These are phyloP conservation scores for Ogataea paraovalis DNA, from an alignment of 805 yeast genomes.

Conservation along the genomic window DNA sequence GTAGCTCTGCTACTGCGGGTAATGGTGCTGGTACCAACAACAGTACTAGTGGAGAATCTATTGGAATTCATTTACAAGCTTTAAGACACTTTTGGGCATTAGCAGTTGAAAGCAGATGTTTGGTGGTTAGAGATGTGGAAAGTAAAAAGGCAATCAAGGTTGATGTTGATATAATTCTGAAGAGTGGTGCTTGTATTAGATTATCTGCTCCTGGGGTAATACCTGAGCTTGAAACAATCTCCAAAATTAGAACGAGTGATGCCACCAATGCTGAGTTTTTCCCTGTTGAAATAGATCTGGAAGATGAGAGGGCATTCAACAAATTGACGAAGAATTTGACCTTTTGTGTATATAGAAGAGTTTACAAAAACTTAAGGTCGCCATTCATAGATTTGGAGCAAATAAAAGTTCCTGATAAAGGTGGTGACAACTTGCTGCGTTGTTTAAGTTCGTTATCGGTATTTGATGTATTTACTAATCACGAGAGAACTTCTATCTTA, in stretches of 20 bases:
- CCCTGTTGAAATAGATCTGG: conserved; percentile 36
- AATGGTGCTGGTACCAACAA: conserved; percentile 18
- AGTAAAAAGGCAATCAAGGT: conserved; percentile 52
- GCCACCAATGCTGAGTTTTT: conserved; percentile 40
- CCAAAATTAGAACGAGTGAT: conserved; percentile 42
- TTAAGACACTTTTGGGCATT: conserved; percentile 88
- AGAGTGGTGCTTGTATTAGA: conserved; percentile 32
- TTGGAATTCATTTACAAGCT: conserved; percentile 73
- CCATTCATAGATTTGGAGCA: conserved; percentile 1
- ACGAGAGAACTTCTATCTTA: not conserved
- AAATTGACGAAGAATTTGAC: conserved; percentile 42
- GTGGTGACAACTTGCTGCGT: not conserved
- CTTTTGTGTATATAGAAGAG: conserved; percentile 48
- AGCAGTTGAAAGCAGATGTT: conserved; percentile 74
- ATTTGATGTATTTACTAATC: conserved; percentile 15
- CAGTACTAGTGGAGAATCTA: conserved; percentile 24
- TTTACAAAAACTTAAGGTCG: conserved; percentile 31
- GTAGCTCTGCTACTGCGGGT: conserved; percentile 17
- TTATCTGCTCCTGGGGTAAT: conserved; percentile 62
- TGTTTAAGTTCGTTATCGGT: conserved; percentile 16
- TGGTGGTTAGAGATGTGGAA: conserved; percentile 69
- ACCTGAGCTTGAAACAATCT: conserved; percentile 53
- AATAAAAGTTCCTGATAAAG: conserved; percentile 3
- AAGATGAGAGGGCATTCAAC: conserved; percentile 38
- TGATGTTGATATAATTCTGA: conserved; percentile 32